phyloP scores from a whole-genome alignment of 139 green algal genomes.

The Chlamydomonas sphaeroides region DNA sequence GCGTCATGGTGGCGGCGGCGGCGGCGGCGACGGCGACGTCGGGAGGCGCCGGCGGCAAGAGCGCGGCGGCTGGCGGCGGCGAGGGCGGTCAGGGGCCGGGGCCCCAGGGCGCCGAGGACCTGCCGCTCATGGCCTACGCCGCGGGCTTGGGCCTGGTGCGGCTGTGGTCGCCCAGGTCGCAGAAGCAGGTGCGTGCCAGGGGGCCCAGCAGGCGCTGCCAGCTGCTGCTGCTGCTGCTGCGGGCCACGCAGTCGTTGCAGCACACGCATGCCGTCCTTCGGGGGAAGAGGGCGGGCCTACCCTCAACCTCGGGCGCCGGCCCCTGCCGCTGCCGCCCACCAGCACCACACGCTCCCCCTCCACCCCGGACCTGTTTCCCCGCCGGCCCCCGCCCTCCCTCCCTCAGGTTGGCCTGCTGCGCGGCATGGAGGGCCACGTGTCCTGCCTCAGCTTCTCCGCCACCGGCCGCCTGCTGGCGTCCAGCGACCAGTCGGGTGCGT shows the following conservation, averaged over 20 bases:
- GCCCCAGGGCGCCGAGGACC: not conserved
- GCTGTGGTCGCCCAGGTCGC: not conserved
- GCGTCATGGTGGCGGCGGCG: too few species aligned
- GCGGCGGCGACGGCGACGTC: too few species aligned
- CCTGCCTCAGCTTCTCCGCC: constrained; percentile 1
- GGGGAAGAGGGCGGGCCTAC: too few species aligned
- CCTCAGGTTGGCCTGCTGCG: constrained; percentile 23
- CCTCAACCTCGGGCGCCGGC: too few species aligned
- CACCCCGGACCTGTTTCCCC: too few species aligned
- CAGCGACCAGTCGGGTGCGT: constrained; percentile 2
- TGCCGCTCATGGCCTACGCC: constrained; percentile 28
- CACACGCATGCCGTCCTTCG: too few species aligned
- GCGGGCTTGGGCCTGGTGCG: constrained; percentile 5
- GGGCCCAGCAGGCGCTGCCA: too few species aligned
- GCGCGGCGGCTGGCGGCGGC: not conserved
- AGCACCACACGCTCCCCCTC: too few species aligned
- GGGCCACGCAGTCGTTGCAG: too few species aligned
- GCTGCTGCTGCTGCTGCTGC: too few species aligned
- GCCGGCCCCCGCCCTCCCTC: not conserved
- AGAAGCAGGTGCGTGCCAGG: not conserved
- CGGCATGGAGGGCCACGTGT: constrained; percentile 1
- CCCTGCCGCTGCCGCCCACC: too few species aligned
- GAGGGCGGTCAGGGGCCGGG: not conserved
- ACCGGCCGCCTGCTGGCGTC: constrained; percentile 18
- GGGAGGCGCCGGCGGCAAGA: not conserved